phyloP scores from a whole-genome alignment of 768 basidiomycete species.

The Russula abietina region DNA sequence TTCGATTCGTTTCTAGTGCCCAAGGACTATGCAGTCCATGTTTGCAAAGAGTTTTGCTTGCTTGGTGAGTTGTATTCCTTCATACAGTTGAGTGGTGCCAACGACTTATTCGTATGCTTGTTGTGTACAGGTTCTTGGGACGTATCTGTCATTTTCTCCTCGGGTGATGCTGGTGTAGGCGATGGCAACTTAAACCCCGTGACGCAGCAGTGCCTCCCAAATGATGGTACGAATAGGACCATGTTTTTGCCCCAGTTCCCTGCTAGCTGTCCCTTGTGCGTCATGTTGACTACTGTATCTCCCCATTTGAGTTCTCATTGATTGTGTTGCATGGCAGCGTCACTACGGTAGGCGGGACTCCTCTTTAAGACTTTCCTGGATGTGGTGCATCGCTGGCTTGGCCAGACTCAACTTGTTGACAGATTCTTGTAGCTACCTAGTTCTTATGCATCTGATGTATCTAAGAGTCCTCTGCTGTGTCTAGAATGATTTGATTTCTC shows the following conservation, averaged over 20 bases:
- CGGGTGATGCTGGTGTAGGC: slow-evolving; percentile 66
- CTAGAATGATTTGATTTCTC: too few species aligned
- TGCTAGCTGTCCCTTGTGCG: slow-evolving; percentile 42
- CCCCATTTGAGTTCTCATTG: not conserved
- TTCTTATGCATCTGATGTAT: too few species aligned
- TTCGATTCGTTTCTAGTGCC: slow-evolving; percentile 38
- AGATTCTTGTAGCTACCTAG: too few species aligned
- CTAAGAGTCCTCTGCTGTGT: too few species aligned
- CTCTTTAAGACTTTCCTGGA: too few species aligned
- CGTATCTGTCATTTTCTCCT: slow-evolving; percentile 56
- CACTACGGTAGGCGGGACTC: slow-evolving; percentile 66
- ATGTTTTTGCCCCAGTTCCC: slow-evolving; percentile 55
- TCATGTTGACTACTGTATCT: not conserved
- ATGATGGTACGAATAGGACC: slow-evolving; percentile 49
- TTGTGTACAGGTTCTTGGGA: slow-evolving; percentile 50
- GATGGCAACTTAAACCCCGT: slow-evolving; percentile 50
- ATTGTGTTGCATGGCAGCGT: slow-evolving; percentile 38
- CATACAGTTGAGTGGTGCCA: not conserved
- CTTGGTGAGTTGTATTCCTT: slow-evolving; percentile 39
- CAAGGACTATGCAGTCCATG: slow-evolving; percentile 41
- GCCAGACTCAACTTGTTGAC: too few species aligned
- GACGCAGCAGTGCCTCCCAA: slow-evolving; percentile 50
- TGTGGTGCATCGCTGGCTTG: too few species aligned
- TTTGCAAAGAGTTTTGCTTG: slow-evolving; percentile 52
- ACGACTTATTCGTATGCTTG: not conserved